Evolutionary conservation across 2,329 filamentous ascomycete genomes (phyloP), one percentile per base, ranked within the genome.

Genomic region (Pezicula neosporulosa): DNA sequence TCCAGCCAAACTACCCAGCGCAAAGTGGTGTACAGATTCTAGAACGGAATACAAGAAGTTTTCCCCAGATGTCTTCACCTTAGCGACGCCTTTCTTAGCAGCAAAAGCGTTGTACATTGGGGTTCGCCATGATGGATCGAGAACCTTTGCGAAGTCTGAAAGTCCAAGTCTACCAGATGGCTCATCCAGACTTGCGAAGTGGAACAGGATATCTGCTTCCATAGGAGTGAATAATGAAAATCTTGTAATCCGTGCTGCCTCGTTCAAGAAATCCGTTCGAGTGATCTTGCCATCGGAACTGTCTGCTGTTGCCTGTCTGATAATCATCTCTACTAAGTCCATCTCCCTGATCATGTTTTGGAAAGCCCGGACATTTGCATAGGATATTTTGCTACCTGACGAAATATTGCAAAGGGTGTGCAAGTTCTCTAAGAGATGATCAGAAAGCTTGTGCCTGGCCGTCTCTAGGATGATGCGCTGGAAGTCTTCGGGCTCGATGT

Each of bases 151-250:
- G 67, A 99, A 99, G 72, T 97, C 92, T 54, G 75, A 73, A 42
- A 96, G 77, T 30, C 88, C 83, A 1, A 99, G 82, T 46, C 90
- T 82, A 18, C 92, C 94, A 1, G 91, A 93, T 3, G 90, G 88
- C 63, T 94, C 87, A 66, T 97, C 90, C 49, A 97, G 79, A 56
- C 92, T 90, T 54, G 94, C 94, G 70, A 99, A 99, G 74, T 97
- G 94, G 78, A 99, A 99, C 38, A 99, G 82, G 56, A 99, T 96
- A 66, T 99, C 94, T 38, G 93, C 92, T 72, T 99, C 94, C 91
- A 97, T 97, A 12, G 94, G 94, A 0, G 94, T 97, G 72, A 97
- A 97, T 35, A 95, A 82, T 12, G 92, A 95, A 77, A 97, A 99
- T 57, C 94, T 86, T 21, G 93, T 96, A 64, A 94, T 85, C 58